These are phyloP conservation scores for Penicillium sp. DNA, from an alignment of 2,329 filamentous ascomycete genomes.

Conservation along the genomic window DNA sequence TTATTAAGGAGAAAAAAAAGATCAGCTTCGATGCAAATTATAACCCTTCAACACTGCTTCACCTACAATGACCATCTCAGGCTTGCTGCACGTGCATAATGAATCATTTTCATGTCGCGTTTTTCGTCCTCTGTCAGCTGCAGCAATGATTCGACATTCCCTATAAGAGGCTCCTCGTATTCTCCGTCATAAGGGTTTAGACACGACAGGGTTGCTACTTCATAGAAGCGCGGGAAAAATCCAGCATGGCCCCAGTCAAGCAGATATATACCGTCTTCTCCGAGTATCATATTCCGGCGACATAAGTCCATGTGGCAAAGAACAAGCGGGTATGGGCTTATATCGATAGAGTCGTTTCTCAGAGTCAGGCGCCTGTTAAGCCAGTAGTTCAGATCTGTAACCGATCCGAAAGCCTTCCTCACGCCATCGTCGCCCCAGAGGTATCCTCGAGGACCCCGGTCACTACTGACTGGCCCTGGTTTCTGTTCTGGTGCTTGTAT, in stretches of 20 bases:
- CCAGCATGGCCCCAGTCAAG: constrained; percentile 23
- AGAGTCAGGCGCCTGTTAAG: constrained; percentile 13
- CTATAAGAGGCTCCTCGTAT: constrained; percentile 17
- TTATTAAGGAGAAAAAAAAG: background rate
- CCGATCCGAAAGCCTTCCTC: constrained; percentile 13
- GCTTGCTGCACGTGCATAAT: constrained; percentile 15
- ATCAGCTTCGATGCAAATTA: constrained; percentile 1
- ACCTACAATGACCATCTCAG: constrained; percentile 18
- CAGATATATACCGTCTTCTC: constrained; percentile 21
- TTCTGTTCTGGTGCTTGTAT: constrained; percentile 11
- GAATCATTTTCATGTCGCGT: constrained; percentile 18
- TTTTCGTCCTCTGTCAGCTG: constrained; percentile 21
- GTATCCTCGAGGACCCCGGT: constrained; percentile 16
- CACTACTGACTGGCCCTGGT: constrained; percentile 19
- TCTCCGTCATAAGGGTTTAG: constrained; percentile 17
- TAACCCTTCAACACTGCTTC: background rate
- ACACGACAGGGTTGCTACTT: constrained; percentile 19
- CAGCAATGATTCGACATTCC: constrained; percentile 14
- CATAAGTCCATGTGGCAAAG: constrained; percentile 25
- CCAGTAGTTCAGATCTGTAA: constrained; percentile 2
- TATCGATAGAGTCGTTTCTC: constrained; percentile 19
- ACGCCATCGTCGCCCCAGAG: constrained; percentile 21
- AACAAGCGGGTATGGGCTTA: constrained; percentile 21
- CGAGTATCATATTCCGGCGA: constrained; percentile 24
- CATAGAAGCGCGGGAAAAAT: constrained; percentile 23